phyloP scores from a whole-genome alignment of 768 basidiomycete genomes.

The Termitomyces titanicus region DNA sequence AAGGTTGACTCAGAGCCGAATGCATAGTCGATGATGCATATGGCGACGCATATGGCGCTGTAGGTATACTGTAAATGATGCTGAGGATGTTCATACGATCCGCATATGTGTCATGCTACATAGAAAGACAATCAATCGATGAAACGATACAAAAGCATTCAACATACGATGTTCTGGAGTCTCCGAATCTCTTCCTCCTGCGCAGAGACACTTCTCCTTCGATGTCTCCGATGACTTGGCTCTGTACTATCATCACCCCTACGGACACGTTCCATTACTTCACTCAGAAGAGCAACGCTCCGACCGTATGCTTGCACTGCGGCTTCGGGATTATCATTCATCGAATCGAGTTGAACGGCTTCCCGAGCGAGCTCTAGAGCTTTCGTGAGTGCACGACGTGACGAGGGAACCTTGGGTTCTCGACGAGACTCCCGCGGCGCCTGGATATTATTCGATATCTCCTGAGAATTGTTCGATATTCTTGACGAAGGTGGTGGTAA shows the following conservation, averaged over 20 bases:
- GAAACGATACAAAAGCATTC: not conserved
- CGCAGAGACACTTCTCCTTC: slow-evolving; percentile 79
- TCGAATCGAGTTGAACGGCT: slow-evolving; percentile 84
- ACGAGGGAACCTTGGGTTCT: slow-evolving; percentile 65
- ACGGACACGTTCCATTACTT: slow-evolving; percentile 90
- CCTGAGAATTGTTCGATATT: slow-evolving; percentile 26
- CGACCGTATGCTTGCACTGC: slow-evolving; percentile 88
- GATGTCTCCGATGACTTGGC: slow-evolving; percentile 43
- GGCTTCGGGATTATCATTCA: slow-evolving; percentile 83
- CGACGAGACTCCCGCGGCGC: slow-evolving; percentile 41
- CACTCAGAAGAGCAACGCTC: slow-evolving; percentile 81
- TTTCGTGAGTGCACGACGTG: slow-evolving; percentile 79
- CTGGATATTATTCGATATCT: slow-evolving; percentile 42
- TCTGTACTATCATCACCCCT: slow-evolving; percentile 81
- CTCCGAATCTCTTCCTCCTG: slow-evolving; percentile 88
- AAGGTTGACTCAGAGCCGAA: slow-evolving; percentile 21
- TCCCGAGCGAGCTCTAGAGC: slow-evolving; percentile 87
- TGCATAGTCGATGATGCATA: slow-evolving; percentile 57
- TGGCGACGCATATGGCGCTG: slow-evolving; percentile 66
- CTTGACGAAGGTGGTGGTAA: slow-evolving; percentile 36
- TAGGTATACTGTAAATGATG: slow-evolving; percentile 83
- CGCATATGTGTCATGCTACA: slow-evolving; percentile 95
- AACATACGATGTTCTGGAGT: slow-evolving; percentile 81
- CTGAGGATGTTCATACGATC: slow-evolving; percentile 93
- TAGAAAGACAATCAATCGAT: slow-evolving; percentile 6